These are phyloP conservation scores for Salix exigua DNA, from an alignment of 345 rosid species.

Conservation along the genomic window DNA sequence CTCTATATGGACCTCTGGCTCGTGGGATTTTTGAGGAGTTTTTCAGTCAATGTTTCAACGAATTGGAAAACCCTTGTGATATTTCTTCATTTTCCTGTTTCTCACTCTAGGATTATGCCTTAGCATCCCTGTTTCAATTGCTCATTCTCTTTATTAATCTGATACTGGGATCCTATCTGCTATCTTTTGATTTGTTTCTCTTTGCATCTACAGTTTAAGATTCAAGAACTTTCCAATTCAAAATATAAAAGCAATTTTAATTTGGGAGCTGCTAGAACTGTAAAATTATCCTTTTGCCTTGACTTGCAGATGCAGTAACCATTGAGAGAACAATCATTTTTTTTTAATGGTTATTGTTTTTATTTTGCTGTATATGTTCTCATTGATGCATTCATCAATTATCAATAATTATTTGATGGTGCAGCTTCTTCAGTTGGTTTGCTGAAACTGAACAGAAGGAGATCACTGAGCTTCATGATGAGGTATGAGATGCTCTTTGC, in stretches of 20 bases:
- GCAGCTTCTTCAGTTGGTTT: slow-evolving; percentile 28
- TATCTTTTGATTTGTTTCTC: neutral
- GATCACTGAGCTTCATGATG: slow-evolving; percentile 14
- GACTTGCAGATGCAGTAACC: neutral
- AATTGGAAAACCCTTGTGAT: neutral
- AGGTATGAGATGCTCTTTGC: slow-evolving; percentile 7
- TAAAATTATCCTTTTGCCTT: neutral
- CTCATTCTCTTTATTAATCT: neutral
- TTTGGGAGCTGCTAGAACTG: neutral
- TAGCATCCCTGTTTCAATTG: neutral
- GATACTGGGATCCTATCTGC: neutral
- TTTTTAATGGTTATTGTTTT: neutral
- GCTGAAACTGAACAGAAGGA: slow-evolving; percentile 6
- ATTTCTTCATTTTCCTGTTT: no score
- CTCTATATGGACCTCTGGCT: neutral
- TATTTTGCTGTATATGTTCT: neutral
- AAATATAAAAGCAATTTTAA: neutral
- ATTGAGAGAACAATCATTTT: neutral
- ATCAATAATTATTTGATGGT: neutral
- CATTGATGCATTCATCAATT: neutral
- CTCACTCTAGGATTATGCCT: neutral
- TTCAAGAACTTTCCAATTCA: neutral
- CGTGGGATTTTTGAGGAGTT: neutral
- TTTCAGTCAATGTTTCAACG: neutral
- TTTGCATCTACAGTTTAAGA: neutral